Base-by-base conservation (phyloP, 257 asterid species). In the Fraxinus anomala region DNA sequence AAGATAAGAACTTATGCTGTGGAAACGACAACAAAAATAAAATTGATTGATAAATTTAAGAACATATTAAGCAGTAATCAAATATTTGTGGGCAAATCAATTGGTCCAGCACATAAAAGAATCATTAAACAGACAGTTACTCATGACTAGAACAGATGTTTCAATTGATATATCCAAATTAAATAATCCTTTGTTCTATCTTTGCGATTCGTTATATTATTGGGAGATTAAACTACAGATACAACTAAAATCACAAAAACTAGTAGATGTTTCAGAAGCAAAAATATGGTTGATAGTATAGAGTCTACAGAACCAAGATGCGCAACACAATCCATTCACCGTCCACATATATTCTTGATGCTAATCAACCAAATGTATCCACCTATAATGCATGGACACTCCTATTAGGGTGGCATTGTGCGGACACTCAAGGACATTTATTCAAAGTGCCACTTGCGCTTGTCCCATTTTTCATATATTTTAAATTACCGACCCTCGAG, bases 1-100 rank as follows among this genome's bases (percentile, higher is more conserved):
- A 54, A 9, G 69, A 68, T 21, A 77, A 30, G 51, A 74, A 49
- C 73, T 75, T 68, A 74, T 26, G 63, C 33, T 11, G 68, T 11
- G 9, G 67, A n/a, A 21, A 74, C 14, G 9, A 67, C 6, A 61
- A 61, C 14, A 21, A 61, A 42, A 61, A 3, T 40, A 34, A 71
- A 72, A 74, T 51, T 63, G 16, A 40, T 30, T 4, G 21, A 73
- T 21, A 68, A 68, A 30, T 36, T 54, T 10, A 76, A 49, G 31
- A 42, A 66, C 26, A 3, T n/a, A 19, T 44, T 30, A 40, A 66
- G 67, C 26, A 47, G 6, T 26, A 49, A 37, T 1, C 33, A 49
- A 61, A 56, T 21, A 34, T 10, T 33, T 28, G 34, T n/a, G 36
- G 19, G 6, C 30, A 13, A 34, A 19, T 70, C 31, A 76, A n/a